A percentile compares a stretch with the other conserved stretches of the same genome.
Evolutionary conservation across 768 basidiomycete species (phyloP).

Genomic region (Tephrocybe sp.): DNA sequence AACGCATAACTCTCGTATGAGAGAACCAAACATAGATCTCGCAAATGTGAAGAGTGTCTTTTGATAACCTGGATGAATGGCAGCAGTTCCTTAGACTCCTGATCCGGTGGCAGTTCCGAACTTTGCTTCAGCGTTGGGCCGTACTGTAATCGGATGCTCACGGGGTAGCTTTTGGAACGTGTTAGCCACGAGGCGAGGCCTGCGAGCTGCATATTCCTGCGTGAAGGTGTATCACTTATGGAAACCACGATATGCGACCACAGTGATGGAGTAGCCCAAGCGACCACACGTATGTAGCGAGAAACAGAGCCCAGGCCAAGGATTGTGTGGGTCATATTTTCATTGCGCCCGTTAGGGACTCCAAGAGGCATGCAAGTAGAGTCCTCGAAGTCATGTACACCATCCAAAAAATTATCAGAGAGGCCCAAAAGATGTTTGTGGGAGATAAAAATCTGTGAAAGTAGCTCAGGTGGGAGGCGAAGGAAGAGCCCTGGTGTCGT

Average conservation of each 20-base stretch:
- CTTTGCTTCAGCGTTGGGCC: background rate
- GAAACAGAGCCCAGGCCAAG: constrained; percentile 12
- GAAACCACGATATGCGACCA: constrained; percentile 7
- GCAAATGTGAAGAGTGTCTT: constrained; percentile 4
- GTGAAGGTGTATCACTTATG: background rate
- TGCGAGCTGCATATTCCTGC: background rate
- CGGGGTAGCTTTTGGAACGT: constrained; percentile 4
- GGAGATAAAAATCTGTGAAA: constrained; percentile 11
- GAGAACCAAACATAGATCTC: constrained; percentile 9
- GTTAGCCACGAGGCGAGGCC: constrained; percentile 8
- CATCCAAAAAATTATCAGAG: background rate
- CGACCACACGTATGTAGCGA: constrained; percentile 1
- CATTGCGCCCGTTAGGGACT: background rate
- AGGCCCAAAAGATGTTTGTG: background rate
- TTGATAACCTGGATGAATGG: constrained; percentile 3
- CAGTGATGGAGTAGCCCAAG: constrained; percentile 9
- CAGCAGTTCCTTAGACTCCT: background rate
- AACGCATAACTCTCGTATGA: constrained; percentile 1
- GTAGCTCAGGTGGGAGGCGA: constrained; percentile 10
- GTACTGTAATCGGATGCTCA: constrained; percentile 5
- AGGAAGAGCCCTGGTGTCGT: background rate
- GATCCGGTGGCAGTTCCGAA: background rate
- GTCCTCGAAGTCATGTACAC: background rate
- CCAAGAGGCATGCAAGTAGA: background rate
- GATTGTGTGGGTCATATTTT: background rate